Conservation (phyloP, 139 green algal species). For the Chlamydomonas eustigma region DNA sequence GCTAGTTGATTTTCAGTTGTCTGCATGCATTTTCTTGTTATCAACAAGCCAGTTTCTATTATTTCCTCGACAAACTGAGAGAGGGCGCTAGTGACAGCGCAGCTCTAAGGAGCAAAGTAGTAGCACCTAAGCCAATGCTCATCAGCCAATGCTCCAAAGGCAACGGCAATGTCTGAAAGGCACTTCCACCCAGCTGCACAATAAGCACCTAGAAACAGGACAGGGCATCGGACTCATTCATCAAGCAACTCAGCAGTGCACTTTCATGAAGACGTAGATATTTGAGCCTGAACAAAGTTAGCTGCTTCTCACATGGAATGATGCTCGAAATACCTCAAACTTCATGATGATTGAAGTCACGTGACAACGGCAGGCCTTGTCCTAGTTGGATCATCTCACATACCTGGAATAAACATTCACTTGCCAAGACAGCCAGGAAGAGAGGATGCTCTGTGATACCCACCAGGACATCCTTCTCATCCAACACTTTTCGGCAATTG, state of each 20-base stretch:
- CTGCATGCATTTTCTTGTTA: too few relatives aligned
- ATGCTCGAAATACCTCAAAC: not conserved
- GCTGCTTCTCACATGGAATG: not conserved
- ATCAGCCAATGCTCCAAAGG: conserved; percentile 54
- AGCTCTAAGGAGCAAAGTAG: conserved; percentile 40
- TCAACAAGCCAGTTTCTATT: too few relatives aligned
- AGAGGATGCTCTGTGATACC: conserved; percentile 53
- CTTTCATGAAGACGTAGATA: not conserved
- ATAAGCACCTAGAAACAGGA: conserved; percentile 28
- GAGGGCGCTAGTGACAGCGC: too few relatives aligned
- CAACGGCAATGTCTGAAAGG: conserved; percentile 69
- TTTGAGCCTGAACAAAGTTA: not conserved
- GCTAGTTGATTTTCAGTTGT: too few relatives aligned
- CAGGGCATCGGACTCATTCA: not conserved
- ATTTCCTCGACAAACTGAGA: too few relatives aligned
- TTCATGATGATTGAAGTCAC: not conserved
- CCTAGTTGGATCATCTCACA: not conserved
- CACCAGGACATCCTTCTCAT: conserved; percentile 55
- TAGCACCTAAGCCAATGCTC: conserved; percentile 61
- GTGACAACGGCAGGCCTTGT: not conserved
- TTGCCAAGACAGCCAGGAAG: conserved; percentile 64
- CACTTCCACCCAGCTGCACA: conserved; percentile 69
- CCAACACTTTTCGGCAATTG: conserved; percentile 74
- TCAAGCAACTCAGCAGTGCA: not conserved
- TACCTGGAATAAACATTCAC: conserved; percentile 18